Evolutionary conservation across 805 yeast genomes (phyloP).

Genomic region (Kodamaea fukazawae): DNA sequence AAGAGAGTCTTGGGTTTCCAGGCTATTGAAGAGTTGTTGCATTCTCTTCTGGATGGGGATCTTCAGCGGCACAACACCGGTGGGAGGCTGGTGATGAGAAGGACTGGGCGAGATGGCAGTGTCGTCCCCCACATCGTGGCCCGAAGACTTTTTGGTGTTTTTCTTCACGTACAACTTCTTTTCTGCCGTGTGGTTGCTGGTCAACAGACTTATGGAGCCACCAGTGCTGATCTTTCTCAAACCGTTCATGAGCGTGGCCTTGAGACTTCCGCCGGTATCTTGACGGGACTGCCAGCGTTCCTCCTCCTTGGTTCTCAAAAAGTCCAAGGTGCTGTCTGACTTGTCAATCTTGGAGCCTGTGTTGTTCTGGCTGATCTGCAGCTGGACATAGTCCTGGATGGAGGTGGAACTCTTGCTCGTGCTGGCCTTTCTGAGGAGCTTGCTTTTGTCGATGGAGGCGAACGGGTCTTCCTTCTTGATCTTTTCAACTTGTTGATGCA

Average conservation of each 20-base stretch:
- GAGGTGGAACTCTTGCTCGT: constrained; percentile 18
- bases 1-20: constrained; percentile 36
- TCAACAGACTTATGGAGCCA: constrained; percentile 13
- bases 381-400: constrained; percentile 32
- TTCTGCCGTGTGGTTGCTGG: constrained; percentile 8
- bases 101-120: too few species aligned
- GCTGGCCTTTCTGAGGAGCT: constrained; percentile 21
- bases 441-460: constrained; percentile 40
- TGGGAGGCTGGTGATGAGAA: constrained; percentile 1
- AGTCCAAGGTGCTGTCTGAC: constrained; percentile 32
- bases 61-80: constrained; percentile 16
- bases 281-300: constrained; percentile 20
- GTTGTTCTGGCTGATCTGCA: constrained; percentile 20
- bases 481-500: too few species aligned
- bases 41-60: constrained; percentile 54
- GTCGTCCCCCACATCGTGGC: not conserved
- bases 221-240: constrained; percentile 43
- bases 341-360: constrained; percentile 4
- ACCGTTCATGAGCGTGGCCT: constrained; percentile 29
- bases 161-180: constrained; percentile 7
- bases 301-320: constrained; percentile 33
- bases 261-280: constrained; percentile 42
- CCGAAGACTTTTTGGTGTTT: not conserved
- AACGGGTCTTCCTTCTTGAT: constrained; percentile 35
- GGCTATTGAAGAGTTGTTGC: constrained; percentile 44